Evolutionary conservation across 1,284 basidiomycete genomes (phyloP).

Genomic region (Tremellales sp.): DNA sequence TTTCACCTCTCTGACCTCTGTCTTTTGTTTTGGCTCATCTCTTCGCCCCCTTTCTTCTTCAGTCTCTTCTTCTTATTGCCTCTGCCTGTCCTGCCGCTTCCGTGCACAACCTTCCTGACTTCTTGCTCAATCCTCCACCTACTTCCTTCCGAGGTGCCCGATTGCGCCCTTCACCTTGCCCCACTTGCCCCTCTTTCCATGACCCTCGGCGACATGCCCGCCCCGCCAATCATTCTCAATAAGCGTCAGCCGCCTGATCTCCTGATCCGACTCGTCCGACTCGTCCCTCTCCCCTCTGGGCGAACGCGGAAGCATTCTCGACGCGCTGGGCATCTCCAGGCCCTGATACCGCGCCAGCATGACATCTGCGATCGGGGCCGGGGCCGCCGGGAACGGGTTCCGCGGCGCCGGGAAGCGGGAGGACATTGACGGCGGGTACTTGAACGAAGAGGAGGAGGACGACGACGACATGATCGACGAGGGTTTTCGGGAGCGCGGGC

Average conservation of each 20-base stretch:
- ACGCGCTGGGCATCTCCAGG: not conserved
- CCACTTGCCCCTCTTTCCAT: slow-evolving; percentile 17
- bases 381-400: slow-evolving; percentile 1
- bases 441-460: not conserved
- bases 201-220: slow-evolving; percentile 13
- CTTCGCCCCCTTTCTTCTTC: no score
- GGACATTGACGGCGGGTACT: not conserved
- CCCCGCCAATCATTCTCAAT: slow-evolving; percentile 40
- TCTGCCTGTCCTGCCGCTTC: no score
- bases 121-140: slow-evolving; percentile 1
- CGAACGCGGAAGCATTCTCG: not conserved
- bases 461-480: not conserved
- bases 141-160: slow-evolving; percentile 11
- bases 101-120: no score
- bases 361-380: slow-evolving; percentile 24
- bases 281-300: slow-evolving; percentile 28
- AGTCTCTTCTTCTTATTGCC: no score
- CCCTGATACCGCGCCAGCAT: slow-evolving; percentile 24
- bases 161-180: slow-evolving; percentile 22
- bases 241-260: slow-evolving; percentile 21
- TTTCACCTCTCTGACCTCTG: no score
- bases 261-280: slow-evolving; percentile 31
- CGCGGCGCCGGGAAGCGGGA: slow-evolving; percentile 1
- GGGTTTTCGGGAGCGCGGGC: not conserved
- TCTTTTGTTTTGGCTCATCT: no score